phyloP scores from a whole-genome alignment of 2,329 filamentous ascomycete species.

The Lachnellula occidentalis region DNA sequence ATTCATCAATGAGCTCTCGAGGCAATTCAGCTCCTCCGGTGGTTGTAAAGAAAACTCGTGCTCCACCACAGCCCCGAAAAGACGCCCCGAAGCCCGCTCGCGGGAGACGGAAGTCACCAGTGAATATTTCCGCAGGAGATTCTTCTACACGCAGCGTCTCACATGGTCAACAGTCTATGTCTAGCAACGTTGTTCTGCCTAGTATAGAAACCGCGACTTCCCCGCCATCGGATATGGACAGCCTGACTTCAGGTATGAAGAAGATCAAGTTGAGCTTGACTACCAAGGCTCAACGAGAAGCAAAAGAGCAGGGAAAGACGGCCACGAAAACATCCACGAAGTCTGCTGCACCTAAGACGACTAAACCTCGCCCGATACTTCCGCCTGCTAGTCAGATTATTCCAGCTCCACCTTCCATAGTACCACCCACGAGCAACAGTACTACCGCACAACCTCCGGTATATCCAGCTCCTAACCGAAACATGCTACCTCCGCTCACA shows the following conservation, averaged over 20 bases:
- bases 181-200: constrained; percentile 6
- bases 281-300: constrained; percentile 51
- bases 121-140: constrained; percentile 10
- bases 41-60: constrained; percentile 55
- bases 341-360: constrained; percentile 7
- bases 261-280: constrained; percentile 58
- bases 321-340: constrained; percentile 9
- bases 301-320: constrained; percentile 35
- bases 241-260: constrained; percentile 53
- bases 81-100: constrained; percentile 32
- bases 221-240: constrained; percentile 41
- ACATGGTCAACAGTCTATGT: neutral
- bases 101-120: constrained; percentile 25
- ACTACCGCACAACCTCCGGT: neutral
- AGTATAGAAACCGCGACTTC: constrained; percentile 3
- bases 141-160: neutral
- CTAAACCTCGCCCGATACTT: constrained; percentile 4
- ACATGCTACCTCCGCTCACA: neutral
- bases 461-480: neutral
- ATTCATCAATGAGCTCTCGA: constrained; percentile 39
- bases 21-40: constrained; percentile 34
- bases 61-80: constrained; percentile 38
- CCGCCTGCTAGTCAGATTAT: neutral
- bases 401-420: neutral
- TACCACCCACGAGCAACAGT: neutral